These are phyloP conservation scores for Cercophora scortea DNA, from an alignment of 495 filamentous ascomycete genomes.

Conservation along the genomic window DNA sequence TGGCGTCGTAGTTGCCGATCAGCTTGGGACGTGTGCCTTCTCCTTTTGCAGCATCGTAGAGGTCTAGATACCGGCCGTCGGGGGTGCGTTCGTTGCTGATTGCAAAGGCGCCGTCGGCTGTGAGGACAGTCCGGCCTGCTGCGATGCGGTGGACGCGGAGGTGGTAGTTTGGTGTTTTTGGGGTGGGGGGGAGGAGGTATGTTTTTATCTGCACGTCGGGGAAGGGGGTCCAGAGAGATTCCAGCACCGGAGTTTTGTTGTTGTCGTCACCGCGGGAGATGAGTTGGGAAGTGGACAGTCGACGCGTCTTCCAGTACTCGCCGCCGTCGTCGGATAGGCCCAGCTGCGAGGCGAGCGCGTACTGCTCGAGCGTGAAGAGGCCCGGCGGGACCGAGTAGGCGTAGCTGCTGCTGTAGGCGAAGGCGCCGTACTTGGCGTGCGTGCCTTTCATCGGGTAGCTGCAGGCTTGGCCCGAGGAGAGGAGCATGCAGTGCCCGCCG, in stretches of 20 bases:
- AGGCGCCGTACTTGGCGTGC: slow-evolving; percentile 74
- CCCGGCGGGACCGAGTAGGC: slow-evolving; percentile 72
- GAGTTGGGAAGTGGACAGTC: slow-evolving; percentile 50
- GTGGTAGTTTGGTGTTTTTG: slow-evolving; percentile 56
- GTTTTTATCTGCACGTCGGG: slow-evolving; percentile 56
- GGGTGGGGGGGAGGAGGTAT: slow-evolving; percentile 52
- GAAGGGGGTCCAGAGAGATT: slow-evolving; percentile 62
- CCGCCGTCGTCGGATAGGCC: slow-evolving; percentile 71
- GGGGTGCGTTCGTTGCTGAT: slow-evolving; percentile 53
- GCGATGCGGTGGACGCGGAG: slow-evolving; percentile 53
- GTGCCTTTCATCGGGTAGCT: slow-evolving; percentile 72
- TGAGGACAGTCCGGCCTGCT: slow-evolving; percentile 50
- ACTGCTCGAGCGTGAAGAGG: slow-evolving; percentile 66
- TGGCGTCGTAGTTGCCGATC: slow-evolving; percentile 49
- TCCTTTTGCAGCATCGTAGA: slow-evolving; percentile 32
- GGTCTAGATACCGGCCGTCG: slow-evolving; percentile 52
- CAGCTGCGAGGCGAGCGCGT: slow-evolving; percentile 64
- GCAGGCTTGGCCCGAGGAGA: slow-evolving; percentile 69
- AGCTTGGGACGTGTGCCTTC: slow-evolving; percentile 45
- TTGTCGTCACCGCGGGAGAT: slow-evolving; percentile 31
- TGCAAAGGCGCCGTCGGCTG: slow-evolving; percentile 63
- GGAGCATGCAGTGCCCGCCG: slow-evolving; percentile 61
- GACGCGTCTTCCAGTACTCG: slow-evolving; percentile 70
- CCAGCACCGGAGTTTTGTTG: slow-evolving; percentile 44
- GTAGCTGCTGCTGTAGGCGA: slow-evolving; percentile 67